Evolutionary conservation across 768 basidiomycete genomes (phyloP).

Genomic region (Cantharellus cinnabarinus): DNA sequence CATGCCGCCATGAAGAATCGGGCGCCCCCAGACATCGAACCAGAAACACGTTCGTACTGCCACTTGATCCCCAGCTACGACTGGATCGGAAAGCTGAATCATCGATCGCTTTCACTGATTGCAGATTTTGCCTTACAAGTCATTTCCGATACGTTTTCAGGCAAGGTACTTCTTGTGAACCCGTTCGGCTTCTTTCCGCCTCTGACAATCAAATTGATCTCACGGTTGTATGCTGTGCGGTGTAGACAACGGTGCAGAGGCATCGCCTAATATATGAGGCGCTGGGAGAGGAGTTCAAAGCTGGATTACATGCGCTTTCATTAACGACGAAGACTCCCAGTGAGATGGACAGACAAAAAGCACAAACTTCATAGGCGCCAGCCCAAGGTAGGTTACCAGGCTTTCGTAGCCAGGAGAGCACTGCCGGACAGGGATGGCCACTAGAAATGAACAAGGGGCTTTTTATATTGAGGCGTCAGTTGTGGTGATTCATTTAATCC

Average conservation of each 20-base stretch:
- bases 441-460: too few species aligned
- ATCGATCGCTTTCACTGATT: background rate
- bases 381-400: too few species aligned
- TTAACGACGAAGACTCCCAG: conserved; percentile 50
- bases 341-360: conserved; percentile 16
- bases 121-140: conserved; percentile 61
- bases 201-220: background rate
- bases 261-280: conserved; percentile 62
- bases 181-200: background rate
- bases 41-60: conserved; percentile 56
- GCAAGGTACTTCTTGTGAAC: conserved; percentile 32
- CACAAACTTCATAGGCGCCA: background rate
- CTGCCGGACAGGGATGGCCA: too few species aligned
- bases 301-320: conserved; percentile 59
- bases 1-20: conserved; percentile 56
- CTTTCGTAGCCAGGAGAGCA: too few species aligned
- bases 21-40: conserved; percentile 34
- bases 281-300: conserved; percentile 45
- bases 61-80: too few species aligned
- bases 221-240: background rate
- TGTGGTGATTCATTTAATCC: too few species aligned
- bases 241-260: conserved; percentile 52
- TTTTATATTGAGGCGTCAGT: too few species aligned
- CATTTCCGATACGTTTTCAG: conserved; percentile 50
- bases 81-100: background rate